These are phyloP conservation scores for Bolboschoenus planiculmis DNA, from an alignment of 176 grass and related monocot species.

Conservation along the genomic window DNA sequence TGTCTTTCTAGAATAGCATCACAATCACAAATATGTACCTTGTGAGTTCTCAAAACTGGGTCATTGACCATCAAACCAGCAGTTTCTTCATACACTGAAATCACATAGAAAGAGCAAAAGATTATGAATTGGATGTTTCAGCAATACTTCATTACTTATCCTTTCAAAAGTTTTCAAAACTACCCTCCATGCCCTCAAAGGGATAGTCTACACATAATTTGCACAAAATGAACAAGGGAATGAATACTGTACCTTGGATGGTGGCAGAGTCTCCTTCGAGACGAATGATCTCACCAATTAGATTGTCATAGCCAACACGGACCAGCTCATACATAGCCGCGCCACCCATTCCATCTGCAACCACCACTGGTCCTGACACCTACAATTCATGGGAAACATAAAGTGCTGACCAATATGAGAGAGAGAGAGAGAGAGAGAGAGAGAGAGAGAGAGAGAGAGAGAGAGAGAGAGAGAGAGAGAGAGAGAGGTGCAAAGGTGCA, in stretches of 20 bases:
- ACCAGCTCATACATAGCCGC: constrained; percentile 86
- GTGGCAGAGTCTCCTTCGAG: constrained; percentile 87
- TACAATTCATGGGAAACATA: constrained; percentile 2
- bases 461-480: background rate
- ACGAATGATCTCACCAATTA: constrained; percentile 86
- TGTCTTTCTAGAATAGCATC: background rate
- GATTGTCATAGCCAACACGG: constrained; percentile 74
- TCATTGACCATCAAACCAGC: constrained; percentile 82
- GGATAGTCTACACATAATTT: background rate
- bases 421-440: too few relatives aligned
- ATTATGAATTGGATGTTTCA: background rate
- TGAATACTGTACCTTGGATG: constrained; percentile 49
- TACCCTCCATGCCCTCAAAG: background rate
- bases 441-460: background rate
- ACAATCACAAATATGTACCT: constrained; percentile 19
- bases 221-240: background rate
- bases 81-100: constrained; percentile 85
- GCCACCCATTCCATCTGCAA: constrained; percentile 86
- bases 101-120: background rate
- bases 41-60: constrained; percentile 61
- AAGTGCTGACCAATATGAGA: background rate
- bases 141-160: background rate
- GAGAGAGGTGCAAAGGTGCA: background rate
- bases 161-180: background rate
- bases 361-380: constrained; percentile 83